These are phyloP conservation scores for Aspergillus pseudotamarii DNA, from an alignment of 2,329 filamentous ascomycete genomes.

Conservation along the genomic window DNA sequence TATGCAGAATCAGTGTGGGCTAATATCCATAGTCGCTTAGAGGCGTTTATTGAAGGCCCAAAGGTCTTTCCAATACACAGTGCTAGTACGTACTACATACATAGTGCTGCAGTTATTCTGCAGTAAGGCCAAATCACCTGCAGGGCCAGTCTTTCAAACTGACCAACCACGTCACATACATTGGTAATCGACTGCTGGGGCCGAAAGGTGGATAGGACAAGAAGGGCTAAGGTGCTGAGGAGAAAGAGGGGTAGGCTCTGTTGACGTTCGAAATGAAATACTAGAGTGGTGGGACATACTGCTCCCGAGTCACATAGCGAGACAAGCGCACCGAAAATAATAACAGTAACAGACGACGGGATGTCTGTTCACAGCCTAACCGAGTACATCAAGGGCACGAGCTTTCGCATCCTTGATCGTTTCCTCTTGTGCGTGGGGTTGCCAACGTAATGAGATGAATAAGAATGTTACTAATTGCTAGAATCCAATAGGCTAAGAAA, in stretches of 20 bases:
- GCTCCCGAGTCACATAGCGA: not conserved
- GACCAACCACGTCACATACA: not conserved
- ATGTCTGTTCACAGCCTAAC: not conserved
- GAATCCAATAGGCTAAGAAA: not conserved
- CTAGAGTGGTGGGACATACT: not conserved
- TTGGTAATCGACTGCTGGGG: not conserved
- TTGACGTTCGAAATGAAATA: not conserved
- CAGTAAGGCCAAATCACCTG: not conserved
- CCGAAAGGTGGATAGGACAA: not conserved
- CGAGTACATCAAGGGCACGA: not conserved
- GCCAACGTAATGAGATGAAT: not conserved
- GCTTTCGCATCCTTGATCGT: not conserved
- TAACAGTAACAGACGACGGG: not conserved
- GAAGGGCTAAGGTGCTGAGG: not conserved
- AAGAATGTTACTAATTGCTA: not conserved
- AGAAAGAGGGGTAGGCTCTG: not conserved
- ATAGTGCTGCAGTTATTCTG: not conserved
- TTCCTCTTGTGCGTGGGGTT: not conserved
- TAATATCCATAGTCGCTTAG: not conserved
- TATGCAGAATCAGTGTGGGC: not conserved
- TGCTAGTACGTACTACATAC: not conserved
- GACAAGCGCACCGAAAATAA: not conserved
- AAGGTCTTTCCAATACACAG: not conserved
- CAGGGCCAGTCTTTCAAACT: not conserved
- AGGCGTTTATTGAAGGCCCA: not conserved